Base-by-base conservation (phyloP, 352 stramenopile species). In the Lagenidium sp. region DNA sequence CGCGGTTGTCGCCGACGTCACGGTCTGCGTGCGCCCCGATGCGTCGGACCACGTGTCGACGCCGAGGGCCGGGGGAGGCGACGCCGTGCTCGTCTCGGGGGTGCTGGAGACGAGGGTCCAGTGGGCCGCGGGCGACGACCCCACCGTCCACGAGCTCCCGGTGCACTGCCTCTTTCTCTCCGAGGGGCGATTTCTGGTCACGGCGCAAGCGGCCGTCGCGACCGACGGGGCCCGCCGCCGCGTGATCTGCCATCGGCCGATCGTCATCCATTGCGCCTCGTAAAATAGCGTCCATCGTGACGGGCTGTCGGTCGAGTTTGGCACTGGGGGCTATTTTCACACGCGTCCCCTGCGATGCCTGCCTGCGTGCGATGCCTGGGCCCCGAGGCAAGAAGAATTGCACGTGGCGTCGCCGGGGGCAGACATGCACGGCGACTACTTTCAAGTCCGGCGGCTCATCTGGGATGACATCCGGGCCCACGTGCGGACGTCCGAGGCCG, bases 391-490 rank as follows among this genome's bases (percentile, higher is more conserved):
- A 34, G 28, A 8, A 15, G 8, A 34, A 34, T 15, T 8, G 34
- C 34, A 39, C 16, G 8, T 13, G 13, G 34, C 8, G 34, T 39
- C n/a, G 34, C 13, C 6, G 34, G 13, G 8, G 21, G 7, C 16
- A 18, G 6, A 7, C 7, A 75, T 63, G 59, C n/a, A 44, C 30
- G 70, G 49, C 25, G 75, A 84, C 35, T 76, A 65, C 36, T 91
- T 91, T 39, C 68, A 78, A 23, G 63, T 87, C 18, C 68, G 75
- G 25, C 73, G 61, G 36, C 55, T 91, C 43, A 50, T 91, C 2
- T 91, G 78, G 78, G 71, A 87, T n/a, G 75, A 91, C 35, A 60
- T 91, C 10, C 63, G 66, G 45, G 50, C 71, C 21, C 57, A 60
- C 16, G 57, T 77, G 4, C 68, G 55, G 16, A 34, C 56, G 23